Evolutionary conservation across 768 basidiomycete species (phyloP).

Genomic region (Auricularia cornea): DNA sequence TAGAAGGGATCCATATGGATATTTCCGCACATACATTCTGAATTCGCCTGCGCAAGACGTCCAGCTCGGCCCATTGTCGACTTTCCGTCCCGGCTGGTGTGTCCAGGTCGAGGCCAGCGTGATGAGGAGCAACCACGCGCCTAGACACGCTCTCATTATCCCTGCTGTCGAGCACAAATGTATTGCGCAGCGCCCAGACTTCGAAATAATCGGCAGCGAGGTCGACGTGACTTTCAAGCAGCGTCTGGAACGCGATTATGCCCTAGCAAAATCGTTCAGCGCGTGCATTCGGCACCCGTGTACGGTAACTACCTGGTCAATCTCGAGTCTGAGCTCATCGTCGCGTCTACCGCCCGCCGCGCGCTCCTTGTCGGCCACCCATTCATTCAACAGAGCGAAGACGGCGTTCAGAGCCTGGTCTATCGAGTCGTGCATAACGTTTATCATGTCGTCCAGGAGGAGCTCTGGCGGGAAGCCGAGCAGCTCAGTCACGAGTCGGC

Average conservation of each 20-base stretch:
- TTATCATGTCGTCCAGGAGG: conserved; percentile 79
- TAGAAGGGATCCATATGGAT: neutral
- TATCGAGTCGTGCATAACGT: conserved; percentile 72
- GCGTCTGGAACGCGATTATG: conserved; percentile 76
- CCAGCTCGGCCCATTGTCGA: conserved; percentile 56
- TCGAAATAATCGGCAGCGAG: conserved; percentile 89
- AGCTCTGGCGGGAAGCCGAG: conserved; percentile 80
- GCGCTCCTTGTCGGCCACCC: conserved; percentile 51
- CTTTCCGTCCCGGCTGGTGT: conserved; percentile 41
- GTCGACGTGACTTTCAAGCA: conserved; percentile 82
- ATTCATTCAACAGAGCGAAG: conserved; percentile 66
- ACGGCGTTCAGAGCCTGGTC: conserved; percentile 71
- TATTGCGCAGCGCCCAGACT: conserved; percentile 81
- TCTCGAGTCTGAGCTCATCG: conserved; percentile 17
- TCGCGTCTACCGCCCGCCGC: conserved; percentile 30
- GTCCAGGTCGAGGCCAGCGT: conserved; percentile 60
- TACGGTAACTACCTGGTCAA: conserved; percentile 34
- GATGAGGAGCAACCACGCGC: conserved; percentile 68
- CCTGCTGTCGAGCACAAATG: conserved; percentile 67
- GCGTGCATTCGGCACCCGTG: neutral
- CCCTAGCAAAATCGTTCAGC: conserved; percentile 58
- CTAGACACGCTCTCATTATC: conserved; percentile 18
- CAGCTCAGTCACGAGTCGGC: conserved; percentile 38
- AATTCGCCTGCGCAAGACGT: conserved; percentile 54
- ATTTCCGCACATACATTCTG: conserved; percentile 61